phyloP scores from a whole-genome alignment of 1,284 basidiomycete genomes.

The Melanopsichium pennsylvanicum region DNA sequence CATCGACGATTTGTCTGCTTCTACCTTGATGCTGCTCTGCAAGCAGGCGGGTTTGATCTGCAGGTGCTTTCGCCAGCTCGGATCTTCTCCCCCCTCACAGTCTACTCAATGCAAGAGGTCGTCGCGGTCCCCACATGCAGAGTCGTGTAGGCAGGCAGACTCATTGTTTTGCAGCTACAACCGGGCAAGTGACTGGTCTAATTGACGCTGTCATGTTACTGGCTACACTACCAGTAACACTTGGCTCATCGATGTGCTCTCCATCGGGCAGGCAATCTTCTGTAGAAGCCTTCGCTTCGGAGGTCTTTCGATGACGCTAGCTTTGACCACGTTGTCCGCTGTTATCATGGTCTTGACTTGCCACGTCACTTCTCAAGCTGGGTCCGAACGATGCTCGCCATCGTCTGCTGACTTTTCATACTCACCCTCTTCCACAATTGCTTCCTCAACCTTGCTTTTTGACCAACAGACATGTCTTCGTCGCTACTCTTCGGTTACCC shows the following conservation, averaged over 20 bases:
- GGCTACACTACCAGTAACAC: too few species aligned
- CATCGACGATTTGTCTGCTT: background rate
- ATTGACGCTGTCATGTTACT: too few species aligned
- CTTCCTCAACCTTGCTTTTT: background rate
- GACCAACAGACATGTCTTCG: slow-evolving; percentile 62
- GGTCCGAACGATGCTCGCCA: slow-evolving; percentile 12
- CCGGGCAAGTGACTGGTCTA: too few species aligned
- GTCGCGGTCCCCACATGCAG: background rate
- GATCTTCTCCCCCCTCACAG: background rate
- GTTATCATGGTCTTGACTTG: background rate
- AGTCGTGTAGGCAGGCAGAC: too few species aligned
- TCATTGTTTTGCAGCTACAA: too few species aligned
- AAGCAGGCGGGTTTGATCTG: background rate
- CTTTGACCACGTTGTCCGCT: too few species aligned
- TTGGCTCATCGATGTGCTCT: too few species aligned
- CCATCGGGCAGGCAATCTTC: too few species aligned
- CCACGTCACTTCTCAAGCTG: background rate
- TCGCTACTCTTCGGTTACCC: slow-evolving; percentile 64
- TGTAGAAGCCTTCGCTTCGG: too few species aligned
- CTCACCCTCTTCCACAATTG: background rate
- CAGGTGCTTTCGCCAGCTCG: background rate
- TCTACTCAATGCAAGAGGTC: slow-evolving; percentile 1
- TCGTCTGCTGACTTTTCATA: slow-evolving; percentile 22
- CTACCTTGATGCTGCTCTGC: background rate
- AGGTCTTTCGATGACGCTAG: too few species aligned